phyloP scores from a whole-genome alignment of 768 basidiomycete species.

The Mycena rebaudengoi region DNA sequence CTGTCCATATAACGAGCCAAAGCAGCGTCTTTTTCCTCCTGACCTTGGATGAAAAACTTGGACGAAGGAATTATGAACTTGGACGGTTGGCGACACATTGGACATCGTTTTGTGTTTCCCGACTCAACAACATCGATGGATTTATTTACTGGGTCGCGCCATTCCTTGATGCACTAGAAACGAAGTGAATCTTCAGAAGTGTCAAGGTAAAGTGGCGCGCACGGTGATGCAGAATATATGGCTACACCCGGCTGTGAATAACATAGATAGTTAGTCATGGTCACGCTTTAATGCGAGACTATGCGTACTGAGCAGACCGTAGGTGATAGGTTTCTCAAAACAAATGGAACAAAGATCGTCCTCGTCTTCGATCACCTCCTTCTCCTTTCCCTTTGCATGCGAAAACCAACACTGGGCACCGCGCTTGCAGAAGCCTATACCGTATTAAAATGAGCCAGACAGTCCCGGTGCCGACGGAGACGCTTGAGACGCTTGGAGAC shows the following conservation, averaged over 20 bases:
- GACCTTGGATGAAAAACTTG: conserved; percentile 65
- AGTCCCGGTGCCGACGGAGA: too few species aligned
- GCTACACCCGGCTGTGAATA: conserved; percentile 66
- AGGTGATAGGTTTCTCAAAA: conserved; percentile 74
- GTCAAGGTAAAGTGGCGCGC: conserved; percentile 29
- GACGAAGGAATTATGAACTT: conserved; percentile 78
- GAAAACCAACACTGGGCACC: conserved; percentile 82
- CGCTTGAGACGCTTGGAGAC: conserved; percentile 15
- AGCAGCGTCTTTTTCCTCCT: conserved; percentile 58
- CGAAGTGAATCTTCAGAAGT: conserved; percentile 5
- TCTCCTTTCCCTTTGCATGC: conserved; percentile 48
- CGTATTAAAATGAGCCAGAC: conserved; percentile 10
- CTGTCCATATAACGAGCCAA: conserved; percentile 74
- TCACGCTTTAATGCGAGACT: background rate
- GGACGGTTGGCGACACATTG: conserved; percentile 75
- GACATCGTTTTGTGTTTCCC: conserved; percentile 77
- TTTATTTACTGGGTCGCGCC: conserved; percentile 72
- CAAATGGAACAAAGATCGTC: conserved; percentile 75
- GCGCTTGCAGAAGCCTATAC: conserved; percentile 72
- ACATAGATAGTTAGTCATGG: background rate
- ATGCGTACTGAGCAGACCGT: conserved; percentile 75
- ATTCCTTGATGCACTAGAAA: conserved; percentile 76
- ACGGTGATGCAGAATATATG: conserved; percentile 83
- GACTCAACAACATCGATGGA: conserved; percentile 59
- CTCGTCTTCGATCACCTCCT: conserved; percentile 43